Conservation (phyloP, 1,284 basidiomycete genomes). For the Cutaneotrichosporon dermatis region DNA sequence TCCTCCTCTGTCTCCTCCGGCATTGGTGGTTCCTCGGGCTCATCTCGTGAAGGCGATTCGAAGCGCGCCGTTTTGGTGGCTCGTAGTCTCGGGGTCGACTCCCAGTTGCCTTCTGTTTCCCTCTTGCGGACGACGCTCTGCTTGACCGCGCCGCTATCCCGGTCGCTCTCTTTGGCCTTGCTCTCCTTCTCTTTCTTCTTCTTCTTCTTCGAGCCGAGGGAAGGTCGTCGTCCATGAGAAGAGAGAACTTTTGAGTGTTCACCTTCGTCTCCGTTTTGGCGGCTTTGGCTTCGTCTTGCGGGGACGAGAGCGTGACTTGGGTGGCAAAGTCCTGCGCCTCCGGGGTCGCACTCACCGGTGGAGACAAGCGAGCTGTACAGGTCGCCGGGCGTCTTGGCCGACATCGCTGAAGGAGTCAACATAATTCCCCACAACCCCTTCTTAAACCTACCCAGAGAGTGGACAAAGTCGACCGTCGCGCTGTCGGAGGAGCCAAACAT, state of each 20-base stretch:
- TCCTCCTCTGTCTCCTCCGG: constrained; percentile 60
- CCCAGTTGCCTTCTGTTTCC: constrained; percentile 56
- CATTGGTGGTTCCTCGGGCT: constrained; percentile 14
- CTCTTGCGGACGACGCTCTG: constrained; percentile 66
- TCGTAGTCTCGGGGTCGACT: constrained; percentile 59
- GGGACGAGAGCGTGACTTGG: constrained; percentile 71
- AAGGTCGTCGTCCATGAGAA: constrained; percentile 69
- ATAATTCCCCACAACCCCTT: background rate
- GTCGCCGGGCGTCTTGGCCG: constrained; percentile 71
- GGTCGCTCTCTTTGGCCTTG: constrained; percentile 51
- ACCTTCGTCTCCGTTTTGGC: constrained; percentile 55
- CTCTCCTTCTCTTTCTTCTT: constrained; percentile 50
- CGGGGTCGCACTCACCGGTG: constrained; percentile 73
- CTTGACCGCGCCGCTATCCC: constrained; percentile 51
- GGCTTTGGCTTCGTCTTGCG: constrained; percentile 63
- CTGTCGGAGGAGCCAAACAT: constrained; percentile 76
- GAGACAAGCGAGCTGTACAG: constrained; percentile 70
- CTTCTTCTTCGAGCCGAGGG: constrained; percentile 35
- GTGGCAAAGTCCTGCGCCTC: constrained; percentile 74
- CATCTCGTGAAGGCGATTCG: constrained; percentile 26
- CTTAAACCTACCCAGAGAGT: constrained; percentile 65
- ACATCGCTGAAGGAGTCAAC: constrained; percentile 57
- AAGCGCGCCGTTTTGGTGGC: constrained; percentile 53
- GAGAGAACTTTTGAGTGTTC: constrained; percentile 67
- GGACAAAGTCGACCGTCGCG: constrained; percentile 76